phyloP scores from a whole-genome alignment of 495 filamentous ascomycete genomes.

The Trichoderma reesei region DNA sequence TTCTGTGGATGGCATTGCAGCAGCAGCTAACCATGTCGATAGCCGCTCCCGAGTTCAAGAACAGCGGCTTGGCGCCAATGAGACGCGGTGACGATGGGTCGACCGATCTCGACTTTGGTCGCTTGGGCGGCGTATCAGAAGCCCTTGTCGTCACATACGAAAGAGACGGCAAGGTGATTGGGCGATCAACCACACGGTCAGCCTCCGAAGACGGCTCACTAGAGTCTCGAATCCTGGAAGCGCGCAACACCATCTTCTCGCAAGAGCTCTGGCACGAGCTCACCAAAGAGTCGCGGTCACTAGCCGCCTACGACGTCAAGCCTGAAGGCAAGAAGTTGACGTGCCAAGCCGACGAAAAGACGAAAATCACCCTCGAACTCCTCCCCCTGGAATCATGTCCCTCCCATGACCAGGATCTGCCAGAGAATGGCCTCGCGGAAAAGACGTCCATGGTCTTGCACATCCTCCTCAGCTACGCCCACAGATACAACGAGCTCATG shows the following conservation, averaged over 20 bases:
- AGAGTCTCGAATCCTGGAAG: slow-evolving; percentile 63
- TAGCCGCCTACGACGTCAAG: slow-evolving; percentile 56
- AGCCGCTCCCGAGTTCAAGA: slow-evolving; percentile 63
- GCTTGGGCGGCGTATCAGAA: slow-evolving; percentile 44
- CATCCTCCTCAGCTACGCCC: slow-evolving; percentile 61
- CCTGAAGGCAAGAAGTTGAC: slow-evolving; percentile 47
- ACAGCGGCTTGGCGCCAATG: slow-evolving; percentile 68
- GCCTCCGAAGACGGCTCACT: slow-evolving; percentile 30
- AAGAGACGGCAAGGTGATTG: slow-evolving; percentile 35
- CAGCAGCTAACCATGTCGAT: neutral
- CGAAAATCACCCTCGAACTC: slow-evolving; percentile 55
- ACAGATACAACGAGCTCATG: slow-evolving; percentile 54
- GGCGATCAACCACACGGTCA: slow-evolving; percentile 38
- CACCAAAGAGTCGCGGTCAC: slow-evolving; percentile 62
- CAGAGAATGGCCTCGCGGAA: slow-evolving; percentile 39
- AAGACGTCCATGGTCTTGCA: slow-evolving; percentile 50
- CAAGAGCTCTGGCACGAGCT: slow-evolving; percentile 94
- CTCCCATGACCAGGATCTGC: slow-evolving; percentile 17
- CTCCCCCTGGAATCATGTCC: slow-evolving; percentile 38
- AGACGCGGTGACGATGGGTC: slow-evolving; percentile 63
- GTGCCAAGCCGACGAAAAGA: slow-evolving; percentile 43
- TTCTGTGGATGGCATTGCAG: slow-evolving; percentile 19
- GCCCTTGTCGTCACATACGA: slow-evolving; percentile 53
- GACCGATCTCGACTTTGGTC: slow-evolving; percentile 62
- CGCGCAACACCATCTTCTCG: slow-evolving; percentile 79